Evolutionary conservation across 345 rosid genomes (phyloP).

Genomic region (Kernera saxatilis): DNA sequence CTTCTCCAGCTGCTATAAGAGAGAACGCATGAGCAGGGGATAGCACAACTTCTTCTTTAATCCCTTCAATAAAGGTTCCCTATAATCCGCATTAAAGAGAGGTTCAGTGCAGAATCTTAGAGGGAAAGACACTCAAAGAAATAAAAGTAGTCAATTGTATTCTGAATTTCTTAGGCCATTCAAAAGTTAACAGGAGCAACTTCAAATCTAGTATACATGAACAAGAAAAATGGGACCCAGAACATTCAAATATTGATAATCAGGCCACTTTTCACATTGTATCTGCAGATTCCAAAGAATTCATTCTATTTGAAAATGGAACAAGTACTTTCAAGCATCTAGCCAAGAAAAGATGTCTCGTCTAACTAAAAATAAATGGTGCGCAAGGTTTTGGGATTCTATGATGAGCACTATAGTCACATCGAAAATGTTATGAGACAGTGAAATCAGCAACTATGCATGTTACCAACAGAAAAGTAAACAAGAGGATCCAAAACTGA

Average conservation of each 20-base stretch:
- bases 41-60: slow-evolving; percentile 97
- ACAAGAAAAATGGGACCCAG: background rate
- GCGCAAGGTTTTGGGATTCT: background rate
- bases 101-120: background rate
- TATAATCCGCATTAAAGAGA: slow-evolving; percentile 28
- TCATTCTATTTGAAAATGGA: background rate
- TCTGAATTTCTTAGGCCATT: background rate
- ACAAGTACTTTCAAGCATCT: background rate
- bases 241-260: slow-evolving; percentile 3
- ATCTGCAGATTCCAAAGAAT: background rate
- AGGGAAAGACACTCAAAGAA: slow-evolving; percentile 1
- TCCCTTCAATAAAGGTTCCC: slow-evolving; percentile 98
- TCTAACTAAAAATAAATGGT: background rate
- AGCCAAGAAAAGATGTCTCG: background rate
- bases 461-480: background rate
- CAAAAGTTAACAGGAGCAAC: background rate
- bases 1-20: slow-evolving; percentile 99
- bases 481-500: slow-evolving; percentile 9
- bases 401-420: background rate
- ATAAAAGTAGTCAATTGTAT: background rate
- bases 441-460: background rate
- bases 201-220: slow-evolving; percentile 4
- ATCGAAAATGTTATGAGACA: background rate
- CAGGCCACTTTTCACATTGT: background rate
- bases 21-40: slow-evolving; percentile 99